Evolutionary conservation across 805 yeast species (phyloP).

Genomic region (Metschnikowia koreensis): DNA sequence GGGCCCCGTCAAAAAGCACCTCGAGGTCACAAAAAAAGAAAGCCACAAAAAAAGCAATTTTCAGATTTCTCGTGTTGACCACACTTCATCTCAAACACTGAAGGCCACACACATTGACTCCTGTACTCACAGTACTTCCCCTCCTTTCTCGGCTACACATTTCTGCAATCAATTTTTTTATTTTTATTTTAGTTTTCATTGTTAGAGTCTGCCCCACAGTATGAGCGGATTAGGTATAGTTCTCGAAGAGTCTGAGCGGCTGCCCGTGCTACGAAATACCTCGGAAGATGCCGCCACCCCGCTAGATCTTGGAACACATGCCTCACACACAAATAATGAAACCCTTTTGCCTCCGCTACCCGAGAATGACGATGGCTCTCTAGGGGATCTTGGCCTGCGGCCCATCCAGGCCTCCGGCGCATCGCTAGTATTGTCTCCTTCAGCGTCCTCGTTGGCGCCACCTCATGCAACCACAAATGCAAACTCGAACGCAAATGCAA

Average conservation of each 20-base stretch:
- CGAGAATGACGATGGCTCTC: conserved; percentile 7
- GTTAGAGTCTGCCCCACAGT: background rate
- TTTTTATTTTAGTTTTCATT: no score
- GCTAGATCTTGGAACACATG: background rate
- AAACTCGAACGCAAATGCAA: no score
- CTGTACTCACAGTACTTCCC: background rate
- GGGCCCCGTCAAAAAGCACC: background rate
- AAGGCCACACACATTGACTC: no score
- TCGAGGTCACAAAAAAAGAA: background rate
- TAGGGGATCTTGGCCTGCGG: background rate
- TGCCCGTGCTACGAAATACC: conserved; percentile 13
- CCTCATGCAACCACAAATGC: no score
- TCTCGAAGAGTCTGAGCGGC: conserved; percentile 17
- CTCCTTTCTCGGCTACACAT: background rate
- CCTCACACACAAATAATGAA: conserved; percentile 8
- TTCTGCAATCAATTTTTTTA: background rate
- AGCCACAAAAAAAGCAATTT: background rate
- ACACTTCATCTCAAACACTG: background rate
- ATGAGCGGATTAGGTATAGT: conserved; percentile 22
- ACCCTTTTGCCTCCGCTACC: conserved; percentile 27
- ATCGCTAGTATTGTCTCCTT: background rate
- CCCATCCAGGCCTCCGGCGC: background rate
- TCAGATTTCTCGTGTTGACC: background rate
- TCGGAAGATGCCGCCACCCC: background rate
- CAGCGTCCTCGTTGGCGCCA: background rate